Evolutionary conservation across 805 yeast species (phyloP).

Genomic region (Candida khao-thaluensis): DNA sequence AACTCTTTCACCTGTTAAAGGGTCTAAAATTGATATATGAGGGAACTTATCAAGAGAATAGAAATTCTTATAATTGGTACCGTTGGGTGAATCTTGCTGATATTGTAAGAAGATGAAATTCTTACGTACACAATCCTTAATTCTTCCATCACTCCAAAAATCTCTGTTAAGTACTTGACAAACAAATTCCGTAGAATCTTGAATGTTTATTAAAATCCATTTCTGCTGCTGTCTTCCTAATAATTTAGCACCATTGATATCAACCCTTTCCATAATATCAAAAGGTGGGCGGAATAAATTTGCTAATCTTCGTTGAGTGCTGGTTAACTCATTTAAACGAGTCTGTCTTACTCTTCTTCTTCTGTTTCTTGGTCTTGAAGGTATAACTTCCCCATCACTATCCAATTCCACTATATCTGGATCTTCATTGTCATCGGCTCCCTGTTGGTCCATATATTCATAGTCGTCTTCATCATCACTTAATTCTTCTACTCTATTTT

Average conservation of each 20-base stretch:
- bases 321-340: conserved; percentile 36
- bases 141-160: conserved; percentile 73
- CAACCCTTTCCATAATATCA: conserved; percentile 70
- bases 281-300: conserved; percentile 89
- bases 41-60: conserved; percentile 75
- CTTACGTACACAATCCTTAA: conserved; percentile 62
- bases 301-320: conserved; percentile 70
- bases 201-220: conserved; percentile 88
- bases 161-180: conserved; percentile 92
- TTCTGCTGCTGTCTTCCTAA: conserved; percentile 63
- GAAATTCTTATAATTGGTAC: conserved; percentile 66
- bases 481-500: conserved; percentile 17
- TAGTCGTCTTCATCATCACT: conserved; percentile 29
- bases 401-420: conserved; percentile 29
- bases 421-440: conserved; percentile 19
- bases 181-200: conserved; percentile 78
- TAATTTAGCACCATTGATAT: conserved; percentile 70
- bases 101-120: conserved; percentile 85
- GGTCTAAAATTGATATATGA: conserved; percentile 89
- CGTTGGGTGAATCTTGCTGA: conserved; percentile 73
- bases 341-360: conserved; percentile 25
- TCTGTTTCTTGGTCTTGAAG: conserved; percentile 22
- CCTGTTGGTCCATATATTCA: conserved; percentile 32
- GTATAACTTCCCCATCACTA: conserved; percentile 25
- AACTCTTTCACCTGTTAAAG: conserved; percentile 91